phyloP scores from a whole-genome alignment of 1,284 basidiomycete genomes.

The Fomitopsis palustris region DNA sequence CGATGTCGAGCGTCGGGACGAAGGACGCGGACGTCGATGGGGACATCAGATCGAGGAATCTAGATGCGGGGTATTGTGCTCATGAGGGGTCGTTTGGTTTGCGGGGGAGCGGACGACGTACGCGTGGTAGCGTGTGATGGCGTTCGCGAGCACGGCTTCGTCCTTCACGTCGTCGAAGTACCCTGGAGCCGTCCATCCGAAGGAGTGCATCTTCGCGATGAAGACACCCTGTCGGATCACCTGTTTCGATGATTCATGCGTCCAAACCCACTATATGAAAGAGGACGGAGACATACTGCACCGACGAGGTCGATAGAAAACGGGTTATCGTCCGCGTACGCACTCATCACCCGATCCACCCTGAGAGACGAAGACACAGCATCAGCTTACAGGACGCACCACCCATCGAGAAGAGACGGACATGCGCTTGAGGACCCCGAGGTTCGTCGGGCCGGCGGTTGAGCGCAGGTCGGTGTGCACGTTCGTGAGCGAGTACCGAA shows the following conservation, averaged over 20 bases:
- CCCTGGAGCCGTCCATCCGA: slow-evolving; percentile 18
- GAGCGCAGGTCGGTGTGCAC: not conserved
- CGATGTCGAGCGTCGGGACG: slow-evolving; percentile 43
- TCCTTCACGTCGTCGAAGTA: slow-evolving; percentile 17
- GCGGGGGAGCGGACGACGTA: no score
- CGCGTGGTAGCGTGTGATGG: slow-evolving; percentile 21
- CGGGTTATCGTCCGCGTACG: slow-evolving; percentile 42
- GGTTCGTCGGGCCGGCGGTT: not conserved
- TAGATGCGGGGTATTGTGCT: slow-evolving; percentile 11
- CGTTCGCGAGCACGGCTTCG: slow-evolving; percentile 15
- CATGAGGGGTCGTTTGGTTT: no score
- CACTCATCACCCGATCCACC: slow-evolving; percentile 34
- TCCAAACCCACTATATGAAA: not conserved
- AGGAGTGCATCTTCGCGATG: slow-evolving; percentile 33
- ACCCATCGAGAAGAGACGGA: not conserved
- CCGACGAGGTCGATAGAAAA: slow-evolving; percentile 53
- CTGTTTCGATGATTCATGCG: slow-evolving; percentile 27
- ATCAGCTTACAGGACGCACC: not conserved
- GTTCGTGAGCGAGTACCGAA: slow-evolving; percentile 6
- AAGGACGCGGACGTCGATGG: slow-evolving; percentile 27
- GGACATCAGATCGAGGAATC: slow-evolving; percentile 43
- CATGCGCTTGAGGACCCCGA: not conserved
- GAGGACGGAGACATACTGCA: slow-evolving; percentile 37
- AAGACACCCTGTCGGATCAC: slow-evolving; percentile 56
- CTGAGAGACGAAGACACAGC: not conserved